phyloP scores from a whole-genome alignment of 768 basidiomycete genomes.

The Tubosaeta sp. region DNA sequence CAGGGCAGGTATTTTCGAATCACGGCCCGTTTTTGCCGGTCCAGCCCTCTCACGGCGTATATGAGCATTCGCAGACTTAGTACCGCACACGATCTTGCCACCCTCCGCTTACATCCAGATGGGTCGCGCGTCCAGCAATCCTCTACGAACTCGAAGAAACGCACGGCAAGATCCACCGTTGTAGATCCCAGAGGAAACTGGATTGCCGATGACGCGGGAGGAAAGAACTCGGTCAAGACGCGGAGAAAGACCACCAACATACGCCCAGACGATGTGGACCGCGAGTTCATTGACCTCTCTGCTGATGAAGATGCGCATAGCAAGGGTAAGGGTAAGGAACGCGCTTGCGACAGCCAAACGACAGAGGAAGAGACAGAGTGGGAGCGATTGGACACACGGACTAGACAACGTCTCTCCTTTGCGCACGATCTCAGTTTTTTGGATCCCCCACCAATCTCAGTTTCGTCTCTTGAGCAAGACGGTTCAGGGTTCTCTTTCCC shows the following conservation, averaged over 20 bases:
- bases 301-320: conserved; percentile 13
- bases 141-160: conserved; percentile 31
- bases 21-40: not conserved
- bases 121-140: conserved; percentile 54
- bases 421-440: conserved; percentile 52
- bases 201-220: conserved; percentile 65
- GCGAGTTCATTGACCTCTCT: conserved; percentile 20
- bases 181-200: conserved; percentile 55
- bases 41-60: not conserved
- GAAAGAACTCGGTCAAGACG: conserved; percentile 39
- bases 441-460: conserved; percentile 26
- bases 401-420: conserved; percentile 45
- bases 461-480: conserved; percentile 10
- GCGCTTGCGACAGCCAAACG: conserved; percentile 11
- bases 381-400: conserved; percentile 17
- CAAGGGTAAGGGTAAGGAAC: conserved; percentile 25
- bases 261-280: conserved; percentile 23
- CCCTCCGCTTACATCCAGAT: conserved; percentile 61
- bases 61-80: conserved; percentile 36
- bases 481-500: conserved; percentile 15
- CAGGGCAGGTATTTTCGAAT: conserved; percentile 23
- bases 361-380: conserved; percentile 11
- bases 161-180: conserved; percentile 34
- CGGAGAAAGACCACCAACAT: conserved; percentile 23
- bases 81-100: conserved; percentile 62